Evolutionary conservation across 2,329 filamentous ascomycete genomes (phyloP).

Genomic region (Aspergillus quadrilineatus): DNA sequence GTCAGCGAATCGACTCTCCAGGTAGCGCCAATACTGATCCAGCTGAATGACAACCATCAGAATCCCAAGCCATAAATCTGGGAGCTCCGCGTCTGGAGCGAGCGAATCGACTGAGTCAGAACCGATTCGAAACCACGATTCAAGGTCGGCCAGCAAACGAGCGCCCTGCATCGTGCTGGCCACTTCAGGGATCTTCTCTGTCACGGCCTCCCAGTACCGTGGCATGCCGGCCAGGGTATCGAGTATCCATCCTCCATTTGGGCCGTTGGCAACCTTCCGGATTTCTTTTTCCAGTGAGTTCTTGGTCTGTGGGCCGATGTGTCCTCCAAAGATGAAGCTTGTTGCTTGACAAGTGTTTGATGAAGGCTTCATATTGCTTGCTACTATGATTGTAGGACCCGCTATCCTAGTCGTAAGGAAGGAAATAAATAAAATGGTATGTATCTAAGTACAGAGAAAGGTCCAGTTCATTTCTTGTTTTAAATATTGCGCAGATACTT

Average conservation of each 20-base stretch:
- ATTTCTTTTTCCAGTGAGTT: neutral
- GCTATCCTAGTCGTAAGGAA: too few relatives aligned
- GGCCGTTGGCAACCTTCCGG: neutral
- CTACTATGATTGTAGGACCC: too few relatives aligned
- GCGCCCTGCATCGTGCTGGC: neutral
- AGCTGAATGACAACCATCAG: neutral
- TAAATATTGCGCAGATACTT: too few relatives aligned
- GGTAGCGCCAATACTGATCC: neutral
- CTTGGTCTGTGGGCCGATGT: neutral
- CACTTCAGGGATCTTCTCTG: neutral
- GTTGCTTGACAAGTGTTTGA: neutral
- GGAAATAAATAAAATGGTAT: too few relatives aligned
- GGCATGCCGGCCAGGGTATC: neutral
- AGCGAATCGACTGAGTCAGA: neutral
- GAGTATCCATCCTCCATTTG: neutral
- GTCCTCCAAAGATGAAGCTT: neutral
- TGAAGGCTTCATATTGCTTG: too few relatives aligned
- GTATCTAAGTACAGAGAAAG: too few relatives aligned
- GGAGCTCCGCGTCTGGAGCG: neutral
- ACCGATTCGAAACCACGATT: neutral
- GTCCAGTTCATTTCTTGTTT: too few relatives aligned
- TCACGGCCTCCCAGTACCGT: neutral
- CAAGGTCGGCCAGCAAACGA: neutral
- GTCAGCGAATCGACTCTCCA: neutral
- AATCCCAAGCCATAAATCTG: neutral